Conservation (phyloP, 345 rosid species). For the Brassica carinata region DNA sequence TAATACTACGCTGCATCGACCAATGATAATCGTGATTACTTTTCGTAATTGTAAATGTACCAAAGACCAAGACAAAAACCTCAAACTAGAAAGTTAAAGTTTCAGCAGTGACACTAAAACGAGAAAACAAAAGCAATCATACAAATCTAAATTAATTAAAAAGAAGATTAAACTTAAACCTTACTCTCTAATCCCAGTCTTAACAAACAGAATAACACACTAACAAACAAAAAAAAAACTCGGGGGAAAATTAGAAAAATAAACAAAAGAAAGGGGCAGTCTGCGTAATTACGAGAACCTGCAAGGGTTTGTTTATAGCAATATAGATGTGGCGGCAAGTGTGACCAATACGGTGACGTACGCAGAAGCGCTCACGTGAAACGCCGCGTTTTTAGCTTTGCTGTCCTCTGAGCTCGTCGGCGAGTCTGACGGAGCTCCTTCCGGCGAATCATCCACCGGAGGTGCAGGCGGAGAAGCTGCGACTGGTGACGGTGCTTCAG, state of each 20-base stretch:
- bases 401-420: slow-evolving; percentile 59
- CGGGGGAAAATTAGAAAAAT: neutral
- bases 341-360: slow-evolving; percentile 41
- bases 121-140: slow-evolving; percentile 1
- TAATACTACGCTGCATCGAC: neutral
- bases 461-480: slow-evolving; percentile 92
- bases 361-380: slow-evolving; percentile 48
- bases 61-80: neutral
- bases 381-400: slow-evolving; percentile 49
- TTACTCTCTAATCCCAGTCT: slow-evolving; percentile 9
- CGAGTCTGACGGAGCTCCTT: slow-evolving; percentile 58
- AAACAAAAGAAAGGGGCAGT: neutral
- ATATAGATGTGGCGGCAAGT: slow-evolving; percentile 25
- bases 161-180: slow-evolving; percentile 12
- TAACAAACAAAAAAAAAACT: neutral
- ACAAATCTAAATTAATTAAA: neutral
- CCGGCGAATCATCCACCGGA: slow-evolving; percentile 50
- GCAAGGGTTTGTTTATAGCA: neutral
- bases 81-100: neutral
- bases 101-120: neutral
- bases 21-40: neutral
- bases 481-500: slow-evolving; percentile 63
- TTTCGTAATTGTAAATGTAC: neutral
- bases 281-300: slow-evolving; percentile 18
- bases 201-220: slow-evolving; percentile 18